A percentile compares a stretch with the other conserved stretches of the same genome.
Evolutionary conservation across 176 grass and related monocot species (phyloP).

Genomic region (Musa schizocarpa): DNA sequence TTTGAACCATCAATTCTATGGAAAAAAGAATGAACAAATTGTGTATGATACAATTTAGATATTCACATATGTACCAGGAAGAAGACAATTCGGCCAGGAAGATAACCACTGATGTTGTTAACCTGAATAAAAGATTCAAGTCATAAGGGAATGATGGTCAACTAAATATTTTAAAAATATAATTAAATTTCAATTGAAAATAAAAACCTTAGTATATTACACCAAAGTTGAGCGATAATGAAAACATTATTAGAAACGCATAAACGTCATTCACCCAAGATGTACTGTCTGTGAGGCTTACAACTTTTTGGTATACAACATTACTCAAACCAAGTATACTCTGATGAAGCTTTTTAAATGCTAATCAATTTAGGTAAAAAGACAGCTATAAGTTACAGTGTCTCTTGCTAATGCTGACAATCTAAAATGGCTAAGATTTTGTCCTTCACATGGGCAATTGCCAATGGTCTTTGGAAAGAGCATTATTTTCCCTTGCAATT

Average conservation of each 20-base stretch:
- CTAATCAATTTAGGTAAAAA: background rate
- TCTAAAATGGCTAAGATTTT: background rate
- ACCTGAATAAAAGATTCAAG: conserved; percentile 43
- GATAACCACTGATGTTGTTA: conserved; percentile 92
- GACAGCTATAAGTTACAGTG: conserved; percentile 4
- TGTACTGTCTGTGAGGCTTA: no score
- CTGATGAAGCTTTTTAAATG: background rate
- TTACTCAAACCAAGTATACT: no score
- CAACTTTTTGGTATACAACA: no score
- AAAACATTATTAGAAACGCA: background rate
- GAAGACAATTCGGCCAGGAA: conserved; percentile 94
- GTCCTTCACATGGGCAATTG: background rate
- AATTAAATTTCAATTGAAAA: background rate
- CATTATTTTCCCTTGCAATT: conserved; percentile 2
- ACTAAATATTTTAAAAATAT: background rate
- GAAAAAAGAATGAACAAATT: background rate
- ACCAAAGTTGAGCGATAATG: background rate
- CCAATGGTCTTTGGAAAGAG: background rate
- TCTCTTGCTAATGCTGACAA: background rate
- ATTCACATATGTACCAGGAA: conserved; percentile 63
- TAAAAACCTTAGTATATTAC: background rate
- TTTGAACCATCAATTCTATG: background rate
- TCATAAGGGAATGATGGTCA: background rate
- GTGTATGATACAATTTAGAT: background rate
- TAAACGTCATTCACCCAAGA: no score